Conservation (phyloP, 139 green algal species). For the Chlamydomonas sp. region DNA sequence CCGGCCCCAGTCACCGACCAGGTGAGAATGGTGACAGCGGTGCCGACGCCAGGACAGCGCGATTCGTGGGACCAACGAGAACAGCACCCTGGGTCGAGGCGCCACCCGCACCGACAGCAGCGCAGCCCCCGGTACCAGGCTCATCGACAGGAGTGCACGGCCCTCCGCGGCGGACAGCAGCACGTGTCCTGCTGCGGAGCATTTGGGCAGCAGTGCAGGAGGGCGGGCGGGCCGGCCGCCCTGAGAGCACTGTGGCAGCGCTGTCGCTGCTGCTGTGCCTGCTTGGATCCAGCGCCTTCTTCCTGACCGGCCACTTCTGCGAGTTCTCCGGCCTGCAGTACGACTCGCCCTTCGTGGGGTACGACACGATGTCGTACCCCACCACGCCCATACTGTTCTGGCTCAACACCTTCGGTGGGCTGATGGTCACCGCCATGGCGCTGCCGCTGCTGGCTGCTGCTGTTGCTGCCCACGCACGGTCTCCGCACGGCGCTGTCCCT, state of each 20-base stretch:
- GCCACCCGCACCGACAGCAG: too few species aligned
- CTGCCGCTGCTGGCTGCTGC: slow-evolving; percentile 38
- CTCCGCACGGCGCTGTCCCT: neutral
- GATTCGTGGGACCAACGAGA: too few species aligned
- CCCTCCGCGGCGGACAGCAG: too few species aligned
- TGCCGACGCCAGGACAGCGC: too few species aligned
- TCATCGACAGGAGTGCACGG: too few species aligned
- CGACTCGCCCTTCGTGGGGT: slow-evolving; percentile 89
- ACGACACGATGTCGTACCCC: slow-evolving; percentile 65
- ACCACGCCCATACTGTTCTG: slow-evolving; percentile 69
- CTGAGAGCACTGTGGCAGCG: neutral
- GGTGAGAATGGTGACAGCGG: too few species aligned
- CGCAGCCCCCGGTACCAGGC: too few species aligned
- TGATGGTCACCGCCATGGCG: slow-evolving; percentile 49
- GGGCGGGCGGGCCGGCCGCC: neutral
- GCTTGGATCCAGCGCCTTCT: slow-evolving; percentile 71
- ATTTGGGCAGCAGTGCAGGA: neutral
- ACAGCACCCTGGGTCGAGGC: too few species aligned
- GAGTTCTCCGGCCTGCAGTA: slow-evolving; percentile 92
- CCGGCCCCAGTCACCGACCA: too few species aligned
- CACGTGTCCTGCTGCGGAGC: too few species aligned
- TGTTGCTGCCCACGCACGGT: neutral
- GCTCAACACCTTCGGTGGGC: slow-evolving; percentile 83
- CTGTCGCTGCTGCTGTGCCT: slow-evolving; percentile 21
- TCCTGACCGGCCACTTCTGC: slow-evolving; percentile 88